A percentile compares a stretch with the other conserved stretches of the same genome.
Evolutionary conservation across 2,329 filamentous ascomycete genomes (phyloP).

Genomic region (Pseudofabraea citricarpa): DNA sequence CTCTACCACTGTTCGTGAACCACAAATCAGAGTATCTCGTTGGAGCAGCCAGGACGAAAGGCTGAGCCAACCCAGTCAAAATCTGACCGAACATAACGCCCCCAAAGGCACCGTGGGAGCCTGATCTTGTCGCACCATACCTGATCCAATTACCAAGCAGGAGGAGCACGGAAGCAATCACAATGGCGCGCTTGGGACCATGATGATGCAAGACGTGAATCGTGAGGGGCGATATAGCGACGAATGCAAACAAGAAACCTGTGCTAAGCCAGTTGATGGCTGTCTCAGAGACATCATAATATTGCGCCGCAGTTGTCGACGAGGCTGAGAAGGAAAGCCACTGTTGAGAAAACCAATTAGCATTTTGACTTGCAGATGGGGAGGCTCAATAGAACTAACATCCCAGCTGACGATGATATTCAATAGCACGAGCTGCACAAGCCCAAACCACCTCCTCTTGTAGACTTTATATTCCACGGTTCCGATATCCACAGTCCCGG

Average conservation of each 20-base stretch:
- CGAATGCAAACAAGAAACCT: constrained; percentile 80
- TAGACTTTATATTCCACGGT: constrained; percentile 56
- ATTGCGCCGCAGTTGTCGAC: constrained; percentile 65
- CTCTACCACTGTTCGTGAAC: constrained; percentile 82
- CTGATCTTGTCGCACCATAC: constrained; percentile 62
- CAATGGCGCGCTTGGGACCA: constrained; percentile 74
- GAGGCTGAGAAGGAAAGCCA: constrained; percentile 93
- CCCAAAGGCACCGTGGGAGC: constrained; percentile 58
- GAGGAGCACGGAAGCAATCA: constrained; percentile 66
- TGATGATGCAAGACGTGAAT: constrained; percentile 73
- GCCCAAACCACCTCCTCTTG: constrained; percentile 83
- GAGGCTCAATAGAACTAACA: constrained; percentile 50
- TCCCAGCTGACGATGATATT: constrained; percentile 96
- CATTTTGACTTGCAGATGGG: not conserved
- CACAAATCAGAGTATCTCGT: constrained; percentile 90
- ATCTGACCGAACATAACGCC: constrained; percentile 89
- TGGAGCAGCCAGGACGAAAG: constrained; percentile 85
- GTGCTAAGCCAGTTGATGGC: constrained; percentile 92
- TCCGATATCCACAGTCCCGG: too few species aligned
- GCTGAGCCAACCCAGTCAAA: constrained; percentile 81
- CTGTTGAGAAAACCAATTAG: constrained; percentile 36
- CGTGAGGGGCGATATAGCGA: constrained; percentile 63
- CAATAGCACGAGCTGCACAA: constrained; percentile 76
- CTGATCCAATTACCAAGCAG: constrained; percentile 89
- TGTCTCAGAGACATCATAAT: constrained; percentile 70